Evolutionary conservation across 371 early-diverging fungal genomes (phyloP).

Genomic region (Mucor racemosus): DNA sequence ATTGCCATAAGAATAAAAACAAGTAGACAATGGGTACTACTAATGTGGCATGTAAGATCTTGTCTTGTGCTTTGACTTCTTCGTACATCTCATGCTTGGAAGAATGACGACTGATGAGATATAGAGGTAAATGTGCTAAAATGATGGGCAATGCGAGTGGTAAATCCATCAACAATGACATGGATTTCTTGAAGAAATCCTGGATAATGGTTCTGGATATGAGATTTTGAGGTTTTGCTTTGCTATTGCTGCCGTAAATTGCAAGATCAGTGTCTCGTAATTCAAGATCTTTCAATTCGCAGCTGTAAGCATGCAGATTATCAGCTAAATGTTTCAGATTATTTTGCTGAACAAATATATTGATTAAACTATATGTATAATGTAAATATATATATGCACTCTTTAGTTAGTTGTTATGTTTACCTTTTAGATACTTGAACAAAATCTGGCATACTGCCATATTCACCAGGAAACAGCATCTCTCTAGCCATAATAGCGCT

Average conservation of each 20-base stretch:
- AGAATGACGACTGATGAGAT: conserved; percentile 24
- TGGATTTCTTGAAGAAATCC: background rate
- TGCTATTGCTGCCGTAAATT: background rate
- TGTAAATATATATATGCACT: too few species aligned
- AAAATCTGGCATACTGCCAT: conserved; percentile 22
- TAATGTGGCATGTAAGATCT: conserved; percentile 25
- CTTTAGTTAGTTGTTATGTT: background rate
- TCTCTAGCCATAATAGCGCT: conserved; percentile 28
- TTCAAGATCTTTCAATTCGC: conserved; percentile 3
- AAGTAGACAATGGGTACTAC: conserved; percentile 17
- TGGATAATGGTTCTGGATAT: conserved; percentile 13
- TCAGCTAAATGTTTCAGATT: background rate
- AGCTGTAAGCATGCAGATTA: conserved; percentile 3
- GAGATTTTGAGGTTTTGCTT: conserved; percentile 14
- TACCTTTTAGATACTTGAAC: conserved; percentile 35
- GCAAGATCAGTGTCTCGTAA: conserved; percentile 10
- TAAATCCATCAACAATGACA: conserved; percentile 12
- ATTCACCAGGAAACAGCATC: conserved; percentile 30
- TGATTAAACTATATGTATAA: background rate
- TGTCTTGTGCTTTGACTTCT: conserved; percentile 39
- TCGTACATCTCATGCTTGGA: conserved; percentile 31
- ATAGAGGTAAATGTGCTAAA: conserved; percentile 36
- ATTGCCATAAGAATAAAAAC: conserved; percentile 16
- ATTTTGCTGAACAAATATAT: background rate
- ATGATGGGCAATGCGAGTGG: conserved; percentile 38